Evolutionary conservation across 148 eudicot genomes (phyloP), one percentile per base, ranked within the genome.

Genomic region (Chenopodium berlandieri): DNA sequence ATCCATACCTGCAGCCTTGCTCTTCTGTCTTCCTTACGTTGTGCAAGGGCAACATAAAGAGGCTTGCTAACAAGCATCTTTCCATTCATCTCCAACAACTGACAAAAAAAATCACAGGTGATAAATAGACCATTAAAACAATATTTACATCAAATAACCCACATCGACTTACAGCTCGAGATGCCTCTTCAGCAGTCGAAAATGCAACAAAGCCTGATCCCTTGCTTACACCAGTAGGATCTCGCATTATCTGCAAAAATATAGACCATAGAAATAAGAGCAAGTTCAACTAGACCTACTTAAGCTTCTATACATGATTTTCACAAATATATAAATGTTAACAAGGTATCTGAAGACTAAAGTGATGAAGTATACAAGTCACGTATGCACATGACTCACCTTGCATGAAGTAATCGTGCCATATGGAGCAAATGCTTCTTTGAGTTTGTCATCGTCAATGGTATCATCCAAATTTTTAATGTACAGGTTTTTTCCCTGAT

Each of bases 191-290:
- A 83, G 94, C 89, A 75, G 92, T 85, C 31, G 98, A 87, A 85
- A 94, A 96, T 60, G 99, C 92, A 83, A 94, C 95, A 91, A 96
- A 96, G 20, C 95, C 99, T 7, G 97, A 92, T 44, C 99, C 98
- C 85, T 86, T 91, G 85, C 98, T 96, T 54, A 89, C 73, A 60
- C 99, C 99, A 85, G 71, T 87, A 34, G 94, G 90, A 82, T 94
- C 99, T 48, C 90, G 92, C 98, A 96, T 92, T 30, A 96, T 92
- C 99, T 96, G 71, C 82, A 82, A 44, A 73, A 23, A 48, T n/a
- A 86, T 70, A 60, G 67, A 83, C 78, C 77, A 75, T 20, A 10
- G 6, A 37, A 62, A 23, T 5, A 37, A 23, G 44, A 71, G 12
- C 65, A 58, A 10, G 8, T 40, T 40, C 37, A 34, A n/a, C 19